Evolutionary conservation across 108 stramenopile genomes (phyloP), one percentile per base, ranked within the genome.

Genomic region (Schizochytrium sp.): DNA sequence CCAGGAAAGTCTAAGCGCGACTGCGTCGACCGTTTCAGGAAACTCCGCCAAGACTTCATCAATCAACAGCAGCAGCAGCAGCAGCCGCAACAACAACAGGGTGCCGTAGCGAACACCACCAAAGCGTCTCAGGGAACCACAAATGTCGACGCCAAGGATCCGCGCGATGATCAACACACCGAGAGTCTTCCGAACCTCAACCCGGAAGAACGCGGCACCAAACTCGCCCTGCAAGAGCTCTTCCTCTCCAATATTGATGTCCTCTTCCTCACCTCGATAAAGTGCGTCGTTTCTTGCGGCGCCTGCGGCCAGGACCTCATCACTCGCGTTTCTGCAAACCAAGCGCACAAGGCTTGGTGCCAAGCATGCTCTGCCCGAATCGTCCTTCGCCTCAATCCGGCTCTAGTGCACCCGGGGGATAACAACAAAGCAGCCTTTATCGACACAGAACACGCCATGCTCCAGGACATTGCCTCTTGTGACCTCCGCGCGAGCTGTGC

Each of bases 1-100:
- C 60, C 92, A 18, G 97, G 96, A 5, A 99, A 96, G 88, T 94
- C 92, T 43, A 98, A 98, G 94, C 97, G 98, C 90, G 96, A 98
- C 21, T 99, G 98, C 90, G 96, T 97, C 5, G 92, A 95, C 60
- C 94, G 98, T 71, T 99, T 96, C 95, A 99, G 98, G 90, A 93
- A 92, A 45, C 96, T 97, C 87, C 95, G 97, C 45, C 95, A 95
- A 72, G 95, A 95, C 23, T 60, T 97, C 5, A 96, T 72, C 57
- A 55, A 87, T 5, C 28, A 44, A 63, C 47, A 87, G 59, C n/a
- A 21, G 0, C 57, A 44, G 87, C 4, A 47, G 4, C 76, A 21
- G 8, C n/a, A 47, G 4, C 76, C 2, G 8, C n/a, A 21, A 25
- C 6, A n/a, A 8, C 48, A 83, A 12, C 45, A 47, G 6, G 76